Evolutionary conservation across 225 moss, liverwort and hornwort species (phyloP).

Genomic region (Takakia lepidozioides): DNA sequence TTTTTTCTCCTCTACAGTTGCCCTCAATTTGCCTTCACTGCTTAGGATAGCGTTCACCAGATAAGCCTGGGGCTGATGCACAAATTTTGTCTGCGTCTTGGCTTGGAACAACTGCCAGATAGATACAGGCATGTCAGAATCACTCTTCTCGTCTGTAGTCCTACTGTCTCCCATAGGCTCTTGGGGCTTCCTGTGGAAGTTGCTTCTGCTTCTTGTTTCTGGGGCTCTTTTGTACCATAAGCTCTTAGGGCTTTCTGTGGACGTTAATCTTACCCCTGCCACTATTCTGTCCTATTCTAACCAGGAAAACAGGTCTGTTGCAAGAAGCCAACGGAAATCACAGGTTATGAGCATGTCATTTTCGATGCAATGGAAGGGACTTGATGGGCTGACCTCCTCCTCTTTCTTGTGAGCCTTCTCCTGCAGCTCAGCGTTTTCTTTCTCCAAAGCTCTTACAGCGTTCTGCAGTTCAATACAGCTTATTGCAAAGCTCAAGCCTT

Average conservation of each 20-base stretch:
- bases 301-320: too few species aligned
- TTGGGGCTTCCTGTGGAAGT: neutral
- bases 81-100: neutral
- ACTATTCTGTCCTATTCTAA: too few species aligned
- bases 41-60: constrained; percentile 1
- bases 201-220: neutral
- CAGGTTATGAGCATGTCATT: too few species aligned
- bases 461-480: constrained; percentile 8
- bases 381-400: constrained; percentile 2
- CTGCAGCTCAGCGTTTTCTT: constrained; percentile 9
- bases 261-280: too few species aligned
- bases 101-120: neutral
- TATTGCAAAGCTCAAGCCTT: constrained; percentile 4
- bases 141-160: neutral
- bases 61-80: constrained; percentile 9
- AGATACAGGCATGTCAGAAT: neutral
- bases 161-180: neutral
- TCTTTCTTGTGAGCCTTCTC: constrained; percentile 6
- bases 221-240: too few species aligned
- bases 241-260: too few species aligned
- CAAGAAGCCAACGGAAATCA: too few species aligned
- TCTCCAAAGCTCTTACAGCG: constrained; percentile 7
- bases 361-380: too few species aligned
- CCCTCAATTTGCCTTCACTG: constrained; percentile 11
- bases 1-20: constrained; percentile 16